These are phyloP conservation scores for Leccinum pallidistipes DNA, from an alignment of 1,284 basidiomycete species.

Conservation along the genomic window DNA sequence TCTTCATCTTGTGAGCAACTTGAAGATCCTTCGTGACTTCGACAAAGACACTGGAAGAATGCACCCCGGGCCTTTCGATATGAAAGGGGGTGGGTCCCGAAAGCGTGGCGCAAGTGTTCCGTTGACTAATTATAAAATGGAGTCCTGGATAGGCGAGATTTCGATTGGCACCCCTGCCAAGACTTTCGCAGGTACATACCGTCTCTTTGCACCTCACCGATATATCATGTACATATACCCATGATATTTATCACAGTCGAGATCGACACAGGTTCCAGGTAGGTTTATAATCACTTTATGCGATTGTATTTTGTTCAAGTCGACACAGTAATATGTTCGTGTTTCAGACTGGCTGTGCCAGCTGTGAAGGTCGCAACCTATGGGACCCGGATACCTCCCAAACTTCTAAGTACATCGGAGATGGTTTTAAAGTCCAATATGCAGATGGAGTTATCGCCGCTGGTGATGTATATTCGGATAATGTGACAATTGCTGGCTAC, in stretches of 20 bases:
- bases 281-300: background rate
- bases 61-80: background rate
- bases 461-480: background rate
- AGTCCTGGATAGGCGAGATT: background rate
- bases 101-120: background rate
- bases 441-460: background rate
- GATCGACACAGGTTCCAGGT: background rate
- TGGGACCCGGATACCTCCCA: background rate
- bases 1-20: background rate
- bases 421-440: background rate
- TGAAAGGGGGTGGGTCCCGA: background rate
- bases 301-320: background rate
- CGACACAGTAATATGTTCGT: background rate
- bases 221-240: background rate
- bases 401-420: background rate
- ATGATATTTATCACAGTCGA: background rate
- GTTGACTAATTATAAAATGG: background rate
- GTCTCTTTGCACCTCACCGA: background rate
- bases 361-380: background rate
- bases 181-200: background rate
- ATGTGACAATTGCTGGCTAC: background rate
- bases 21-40: background rate
- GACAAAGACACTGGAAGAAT: background rate
- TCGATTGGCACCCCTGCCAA: background rate
- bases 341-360: background rate